Base-by-base conservation (phyloP, 257 asterid genomes). In the Solanum medicagineum region DNA sequence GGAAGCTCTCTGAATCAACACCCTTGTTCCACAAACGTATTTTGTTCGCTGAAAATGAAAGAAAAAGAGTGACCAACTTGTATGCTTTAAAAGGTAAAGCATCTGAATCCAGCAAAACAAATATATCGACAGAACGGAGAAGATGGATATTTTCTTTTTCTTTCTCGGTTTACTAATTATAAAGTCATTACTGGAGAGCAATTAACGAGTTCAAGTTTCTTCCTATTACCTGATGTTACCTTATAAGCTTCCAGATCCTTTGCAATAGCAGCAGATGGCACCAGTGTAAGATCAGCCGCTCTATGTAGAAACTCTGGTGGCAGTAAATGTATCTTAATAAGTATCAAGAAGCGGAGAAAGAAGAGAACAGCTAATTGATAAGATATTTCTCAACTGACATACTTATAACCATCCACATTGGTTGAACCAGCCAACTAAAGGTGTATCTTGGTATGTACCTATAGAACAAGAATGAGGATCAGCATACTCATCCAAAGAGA, bases 361-460 rank as follows among this genome's bases (percentile, higher is more conserved):
- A 29, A 49, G 73, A 17, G 26, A 53, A 26, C 47, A 53, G 65
- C 10, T 26, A 79, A 79, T 3, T 26, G 22, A 16, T 55, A 53
- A 79, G 49, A 79, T 29, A 6, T 53, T 53, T n/a, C 44, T 24
- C 62, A 86, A 62, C 32, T 51, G 81, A 63, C 98, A 80, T 92
- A 96, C 98, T 94, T 93, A 96, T 86, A 75, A 94, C 88, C 83
- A 88, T 60, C 99, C 99, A 96, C 99, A 96, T 96, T 36, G 99
- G 99, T 90, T 88, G 91, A 79, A 96, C 99, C 85, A 96, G 91
- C 98, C 99, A 96, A 89, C 99, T 96, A 88, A 90, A 96, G 79
- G 99, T 96, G 88, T 96, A 96, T 90, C 98, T 93, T 7, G 98
- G 99, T 87, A 96, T 96, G 90, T 96, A 96, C 85, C 99, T 96